Evolutionary conservation across 2,329 filamentous ascomycete species (phyloP).

Genomic region (Alternaria triticimaculans): DNA sequence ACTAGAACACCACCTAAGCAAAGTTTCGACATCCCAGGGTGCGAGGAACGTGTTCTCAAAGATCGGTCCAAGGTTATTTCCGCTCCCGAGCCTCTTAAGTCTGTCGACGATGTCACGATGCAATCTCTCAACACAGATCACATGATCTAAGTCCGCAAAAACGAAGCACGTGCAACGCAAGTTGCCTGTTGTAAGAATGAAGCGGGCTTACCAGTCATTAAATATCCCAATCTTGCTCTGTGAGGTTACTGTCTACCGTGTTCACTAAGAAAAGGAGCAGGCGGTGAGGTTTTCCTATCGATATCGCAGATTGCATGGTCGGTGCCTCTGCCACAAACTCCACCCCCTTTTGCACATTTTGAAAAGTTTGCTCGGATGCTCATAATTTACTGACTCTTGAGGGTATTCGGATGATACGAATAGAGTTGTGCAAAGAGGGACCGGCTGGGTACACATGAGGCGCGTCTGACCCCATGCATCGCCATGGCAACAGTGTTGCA

Average conservation of each 20-base stretch:
- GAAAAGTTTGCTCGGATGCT: not conserved
- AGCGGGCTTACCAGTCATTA: not conserved
- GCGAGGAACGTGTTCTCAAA: too few species aligned
- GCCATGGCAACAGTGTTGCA: slow-evolving; percentile 11
- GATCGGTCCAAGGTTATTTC: too few species aligned
- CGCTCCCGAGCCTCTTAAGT: not conserved
- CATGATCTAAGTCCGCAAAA: not conserved
- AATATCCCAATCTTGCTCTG: not conserved
- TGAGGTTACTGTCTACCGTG: not conserved
- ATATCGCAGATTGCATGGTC: slow-evolving; percentile 14
- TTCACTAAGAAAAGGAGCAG: slow-evolving; percentile 1
- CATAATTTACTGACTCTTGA: slow-evolving; percentile 1
- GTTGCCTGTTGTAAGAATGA: not conserved
- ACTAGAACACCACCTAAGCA: too few species aligned
- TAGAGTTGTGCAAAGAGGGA: slow-evolving; percentile 9
- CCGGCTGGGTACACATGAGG: slow-evolving; percentile 15
- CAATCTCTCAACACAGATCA: not conserved
- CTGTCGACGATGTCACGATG: not conserved
- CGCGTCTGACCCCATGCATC: slow-evolving; percentile 15
- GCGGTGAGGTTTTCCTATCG: slow-evolving; percentile 9
- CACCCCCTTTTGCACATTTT: slow-evolving; percentile 11
- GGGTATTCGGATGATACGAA: not conserved
- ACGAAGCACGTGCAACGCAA: not conserved
- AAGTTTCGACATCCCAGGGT: too few species aligned
- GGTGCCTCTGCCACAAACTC: slow-evolving; percentile 11